A percentile compares a stretch with the other conserved stretches of the same genome.
These are phyloP conservation scores for Xylaria sp. DNA, from an alignment of 2,329 filamentous ascomycete genomes.

Conservation along the genomic window DNA sequence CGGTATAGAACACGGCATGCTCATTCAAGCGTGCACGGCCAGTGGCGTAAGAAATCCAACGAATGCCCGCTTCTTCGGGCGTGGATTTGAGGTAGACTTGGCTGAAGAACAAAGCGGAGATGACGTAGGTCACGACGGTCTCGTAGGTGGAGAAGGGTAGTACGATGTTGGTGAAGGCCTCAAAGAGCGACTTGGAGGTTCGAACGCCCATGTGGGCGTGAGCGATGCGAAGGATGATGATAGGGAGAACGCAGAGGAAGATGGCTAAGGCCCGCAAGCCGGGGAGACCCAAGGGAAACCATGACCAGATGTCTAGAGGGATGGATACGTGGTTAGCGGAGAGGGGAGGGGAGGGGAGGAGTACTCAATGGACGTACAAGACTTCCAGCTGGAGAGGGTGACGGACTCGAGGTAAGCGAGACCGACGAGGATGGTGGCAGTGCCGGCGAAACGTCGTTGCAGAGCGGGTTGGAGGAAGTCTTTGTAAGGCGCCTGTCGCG, in stretches of 20 bases:
- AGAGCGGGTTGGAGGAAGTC: constrained; percentile 91
- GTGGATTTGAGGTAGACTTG: constrained; percentile 82
- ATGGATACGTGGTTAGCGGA: constrained; percentile 28
- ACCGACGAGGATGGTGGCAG: constrained; percentile 73
- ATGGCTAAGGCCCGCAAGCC: constrained; percentile 80
- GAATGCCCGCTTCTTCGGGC: constrained; percentile 68
- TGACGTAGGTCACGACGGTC: constrained; percentile 78
- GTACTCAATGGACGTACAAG: constrained; percentile 63
- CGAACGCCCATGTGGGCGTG: constrained; percentile 80
- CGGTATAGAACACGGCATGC: constrained; percentile 81
- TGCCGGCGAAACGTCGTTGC: constrained; percentile 85
- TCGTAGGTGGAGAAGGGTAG: constrained; percentile 70
- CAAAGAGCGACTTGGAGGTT: constrained; percentile 74
- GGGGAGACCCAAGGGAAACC: constrained; percentile 82
- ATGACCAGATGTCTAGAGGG: constrained; percentile 79
- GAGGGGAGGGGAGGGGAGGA: no score
- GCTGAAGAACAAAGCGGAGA: constrained; percentile 82
- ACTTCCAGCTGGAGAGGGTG: constrained; percentile 73
- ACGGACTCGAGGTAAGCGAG: constrained; percentile 80
- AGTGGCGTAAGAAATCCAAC: constrained; percentile 76
- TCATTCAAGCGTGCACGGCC: constrained; percentile 83
- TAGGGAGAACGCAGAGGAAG: constrained; percentile 77
- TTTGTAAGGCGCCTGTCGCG: constrained; percentile 75
- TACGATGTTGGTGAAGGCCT: constrained; percentile 69
- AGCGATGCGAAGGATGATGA: constrained; percentile 87